Conservation (phyloP, 495 filamentous ascomycete species). For the Aspergillus bridgeri region DNA sequence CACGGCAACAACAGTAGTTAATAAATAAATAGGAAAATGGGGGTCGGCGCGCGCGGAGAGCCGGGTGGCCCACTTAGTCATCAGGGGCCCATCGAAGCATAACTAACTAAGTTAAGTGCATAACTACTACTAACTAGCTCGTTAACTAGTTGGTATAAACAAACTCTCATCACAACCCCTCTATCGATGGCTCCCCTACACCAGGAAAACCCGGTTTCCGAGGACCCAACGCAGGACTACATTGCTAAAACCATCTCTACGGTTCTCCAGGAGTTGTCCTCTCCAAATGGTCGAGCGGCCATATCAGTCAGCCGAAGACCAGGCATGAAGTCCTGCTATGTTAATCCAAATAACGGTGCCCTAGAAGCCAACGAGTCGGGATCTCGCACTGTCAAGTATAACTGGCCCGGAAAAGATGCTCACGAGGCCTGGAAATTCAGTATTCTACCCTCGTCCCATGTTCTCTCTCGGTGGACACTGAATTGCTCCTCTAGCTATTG, state of each 20-base stretch:
- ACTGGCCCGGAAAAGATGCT: conserved; percentile 56
- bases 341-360: conserved; percentile 29
- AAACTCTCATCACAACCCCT: too few relatives aligned
- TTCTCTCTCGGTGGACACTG: neutral
- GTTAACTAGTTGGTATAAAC: too few relatives aligned
- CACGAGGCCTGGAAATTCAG: conserved; percentile 67
- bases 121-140: too few relatives aligned
- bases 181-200: neutral
- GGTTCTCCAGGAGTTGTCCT: conserved; percentile 25
- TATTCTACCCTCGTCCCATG: conserved; percentile 23
- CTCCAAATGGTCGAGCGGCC: conserved; percentile 25
- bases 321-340: conserved; percentile 17
- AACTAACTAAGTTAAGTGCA: neutral
- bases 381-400: conserved; percentile 27
- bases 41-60: neutral
- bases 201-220: neutral
- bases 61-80: conserved; percentile 14
- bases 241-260: conserved; percentile 30
- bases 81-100: conserved; percentile 4
- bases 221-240: conserved; percentile 24
- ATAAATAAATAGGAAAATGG: too few relatives aligned
- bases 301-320: conserved; percentile 33
- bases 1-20: conserved; percentile 5
- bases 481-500: conserved; percentile 40
- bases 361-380: conserved; percentile 23